These are phyloP conservation scores for Afroboletus lepidellus DNA, from an alignment of 1,284 basidiomycete genomes.

Conservation along the genomic window DNA sequence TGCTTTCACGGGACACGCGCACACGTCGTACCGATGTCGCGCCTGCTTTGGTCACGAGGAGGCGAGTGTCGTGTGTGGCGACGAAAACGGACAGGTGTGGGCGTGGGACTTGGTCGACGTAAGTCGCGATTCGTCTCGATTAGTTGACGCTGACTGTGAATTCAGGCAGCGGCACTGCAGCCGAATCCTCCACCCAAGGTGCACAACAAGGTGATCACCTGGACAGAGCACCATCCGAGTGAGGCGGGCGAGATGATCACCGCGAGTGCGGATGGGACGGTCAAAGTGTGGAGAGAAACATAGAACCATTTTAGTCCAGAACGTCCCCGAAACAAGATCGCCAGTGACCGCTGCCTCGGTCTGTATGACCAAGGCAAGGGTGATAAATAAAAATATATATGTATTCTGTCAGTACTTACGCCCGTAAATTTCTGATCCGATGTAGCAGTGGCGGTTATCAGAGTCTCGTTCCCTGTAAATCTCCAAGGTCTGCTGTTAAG, in stretches of 20 bases:
- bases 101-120: constrained; percentile 92
- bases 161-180: constrained; percentile 62
- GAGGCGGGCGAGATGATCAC: constrained; percentile 83
- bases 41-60: constrained; percentile 86
- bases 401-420: too few relatives aligned
- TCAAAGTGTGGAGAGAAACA: constrained; percentile 69
- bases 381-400: too few relatives aligned
- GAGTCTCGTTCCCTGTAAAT: too few relatives aligned
- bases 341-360: too few relatives aligned
- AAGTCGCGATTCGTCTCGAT: constrained; percentile 31
- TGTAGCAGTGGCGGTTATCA: too few relatives aligned
- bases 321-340: too few relatives aligned
- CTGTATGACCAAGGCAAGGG: too few relatives aligned
- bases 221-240: constrained; percentile 87
- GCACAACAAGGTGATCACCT: constrained; percentile 84
- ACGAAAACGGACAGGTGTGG: constrained; percentile 87
- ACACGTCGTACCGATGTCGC: constrained; percentile 75
- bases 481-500: too few relatives aligned
- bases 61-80: constrained; percentile 80
- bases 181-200: constrained; percentile 69
- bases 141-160: constrained; percentile 5
- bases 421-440: too few relatives aligned
- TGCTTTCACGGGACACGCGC: constrained; percentile 77
- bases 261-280: constrained; percentile 82
- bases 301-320: too few relatives aligned